A percentile compares a stretch with the other conserved stretches of the same genome.
Conservation (phyloP, 1,139 yeast genomes). For the Geotrichum candidum region DNA sequence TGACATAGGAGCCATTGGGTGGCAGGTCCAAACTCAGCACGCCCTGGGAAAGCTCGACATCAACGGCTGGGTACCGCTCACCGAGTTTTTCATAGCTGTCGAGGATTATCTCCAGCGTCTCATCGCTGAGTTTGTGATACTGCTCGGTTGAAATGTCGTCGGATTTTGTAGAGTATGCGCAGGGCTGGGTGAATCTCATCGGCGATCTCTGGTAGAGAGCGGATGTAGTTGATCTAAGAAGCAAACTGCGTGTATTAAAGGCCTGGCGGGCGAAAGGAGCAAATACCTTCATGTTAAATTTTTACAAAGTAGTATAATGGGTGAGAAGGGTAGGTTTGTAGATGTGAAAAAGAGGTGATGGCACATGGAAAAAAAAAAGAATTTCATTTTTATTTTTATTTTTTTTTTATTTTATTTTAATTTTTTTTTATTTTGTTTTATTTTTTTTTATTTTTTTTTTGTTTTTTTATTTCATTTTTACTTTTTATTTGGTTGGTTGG, state of each 20-base stretch:
- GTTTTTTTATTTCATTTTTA: too few relatives aligned
- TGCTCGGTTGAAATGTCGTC: slow-evolving; percentile 35
- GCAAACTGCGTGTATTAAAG: neutral
- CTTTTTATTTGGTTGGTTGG: too few relatives aligned
- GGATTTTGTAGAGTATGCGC: neutral
- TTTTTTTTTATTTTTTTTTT: too few relatives aligned
- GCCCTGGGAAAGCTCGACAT: slow-evolving; percentile 78
- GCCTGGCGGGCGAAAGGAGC: neutral
- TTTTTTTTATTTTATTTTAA: too few relatives aligned
- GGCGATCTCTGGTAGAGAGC: neutral
- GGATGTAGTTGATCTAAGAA: neutral
- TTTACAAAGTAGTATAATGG: neutral
- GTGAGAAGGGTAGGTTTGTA: neutral
- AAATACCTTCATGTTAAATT: neutral
- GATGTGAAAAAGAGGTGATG: too few relatives aligned
- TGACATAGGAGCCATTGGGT: slow-evolving; percentile 71
- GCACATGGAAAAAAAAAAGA: too few relatives aligned
- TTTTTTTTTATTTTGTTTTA: too few relatives aligned
- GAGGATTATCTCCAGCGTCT: slow-evolving; percentile 56
- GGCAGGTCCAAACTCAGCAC: slow-evolving; percentile 68
- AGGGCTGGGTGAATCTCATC: neutral
- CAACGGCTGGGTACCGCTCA: slow-evolving; percentile 55
- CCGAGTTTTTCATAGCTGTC: slow-evolving; percentile 60
- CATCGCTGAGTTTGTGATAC: slow-evolving; percentile 56
- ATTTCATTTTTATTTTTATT: too few relatives aligned